Evolutionary conservation across 345 rosid species (phyloP).

Genomic region (Citrus hindsii): DNA sequence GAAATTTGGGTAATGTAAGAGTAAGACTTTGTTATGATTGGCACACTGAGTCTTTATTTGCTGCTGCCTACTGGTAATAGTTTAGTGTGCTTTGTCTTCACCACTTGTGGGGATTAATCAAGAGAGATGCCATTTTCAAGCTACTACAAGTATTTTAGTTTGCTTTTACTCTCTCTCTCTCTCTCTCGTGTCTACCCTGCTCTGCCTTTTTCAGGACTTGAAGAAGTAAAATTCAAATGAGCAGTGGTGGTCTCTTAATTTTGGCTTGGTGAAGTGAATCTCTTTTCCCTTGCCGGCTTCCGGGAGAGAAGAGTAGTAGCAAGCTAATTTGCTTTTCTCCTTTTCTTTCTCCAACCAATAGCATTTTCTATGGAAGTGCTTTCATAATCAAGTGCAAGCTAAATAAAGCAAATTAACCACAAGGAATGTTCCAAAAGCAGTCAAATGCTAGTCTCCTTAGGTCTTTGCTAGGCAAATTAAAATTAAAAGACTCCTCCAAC

Average conservation of each 20-base stretch:
- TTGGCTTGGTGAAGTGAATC: conserved; percentile 15
- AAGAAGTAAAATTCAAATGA: not conserved
- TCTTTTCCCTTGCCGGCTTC: not conserved
- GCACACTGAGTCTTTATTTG: not conserved
- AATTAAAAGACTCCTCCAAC: conserved; percentile 4
- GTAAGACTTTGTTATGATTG: too few species aligned
- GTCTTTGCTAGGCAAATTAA: not conserved
- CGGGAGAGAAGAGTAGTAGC: not conserved
- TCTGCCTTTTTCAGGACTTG: not conserved
- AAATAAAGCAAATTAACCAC: not conserved
- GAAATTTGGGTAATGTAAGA: too few species aligned
- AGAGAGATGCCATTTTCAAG: conserved; percentile 9
- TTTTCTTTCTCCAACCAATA: not conserved
- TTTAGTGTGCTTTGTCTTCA: conserved; percentile 22
- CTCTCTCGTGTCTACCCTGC: too few species aligned
- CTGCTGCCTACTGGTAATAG: not conserved
- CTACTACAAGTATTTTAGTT: not conserved
- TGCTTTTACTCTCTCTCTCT: not conserved
- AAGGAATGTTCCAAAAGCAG: conserved; percentile 32
- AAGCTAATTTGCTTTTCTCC: not conserved
- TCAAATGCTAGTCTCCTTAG: conserved; percentile 28
- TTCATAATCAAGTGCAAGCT: not conserved
- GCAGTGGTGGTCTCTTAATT: not conserved
- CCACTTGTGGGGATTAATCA: conserved; percentile 1
- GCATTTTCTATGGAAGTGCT: not conserved